Conservation (phyloP, 805 yeast species). For the Priceomyces medius region DNA sequence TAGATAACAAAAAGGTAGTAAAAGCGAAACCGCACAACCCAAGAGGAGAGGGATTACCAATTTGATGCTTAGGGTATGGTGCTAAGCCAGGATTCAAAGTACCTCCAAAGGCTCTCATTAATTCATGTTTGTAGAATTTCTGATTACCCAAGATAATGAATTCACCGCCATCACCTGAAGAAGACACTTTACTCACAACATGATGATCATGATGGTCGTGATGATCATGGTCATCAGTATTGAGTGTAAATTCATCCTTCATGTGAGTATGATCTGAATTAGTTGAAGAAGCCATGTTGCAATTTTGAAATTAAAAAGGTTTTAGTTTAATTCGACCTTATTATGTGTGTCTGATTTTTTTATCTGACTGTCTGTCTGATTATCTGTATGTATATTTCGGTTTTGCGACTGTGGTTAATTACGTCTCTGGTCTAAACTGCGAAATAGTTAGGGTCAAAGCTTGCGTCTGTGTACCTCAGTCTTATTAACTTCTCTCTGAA, state of each 20-base stretch:
- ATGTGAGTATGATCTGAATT: background rate
- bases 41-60: constrained; percentile 68
- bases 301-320: no score
- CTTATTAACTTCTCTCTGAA: no score
- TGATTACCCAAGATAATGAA: constrained; percentile 34
- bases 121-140: constrained; percentile 37
- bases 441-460: no score
- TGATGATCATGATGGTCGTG: background rate
- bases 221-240: no score
- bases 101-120: constrained; percentile 42
- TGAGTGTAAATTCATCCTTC: no score
- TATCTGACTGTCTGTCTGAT: no score
- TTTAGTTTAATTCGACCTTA: no score
- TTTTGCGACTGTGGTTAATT: no score
- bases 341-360: no score
- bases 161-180: constrained; percentile 36
- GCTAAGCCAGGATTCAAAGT: constrained; percentile 35
- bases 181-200: constrained; percentile 21
- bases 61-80: constrained; percentile 50
- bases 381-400: no score
- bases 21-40: constrained; percentile 65
- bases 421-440: no score
- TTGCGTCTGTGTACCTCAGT: no score
- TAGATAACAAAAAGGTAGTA: constrained; percentile 60
- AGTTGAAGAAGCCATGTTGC: constrained; percentile 1